Conservation (phyloP, 805 yeast species). For the Cyberlindnera petersonii region DNA sequence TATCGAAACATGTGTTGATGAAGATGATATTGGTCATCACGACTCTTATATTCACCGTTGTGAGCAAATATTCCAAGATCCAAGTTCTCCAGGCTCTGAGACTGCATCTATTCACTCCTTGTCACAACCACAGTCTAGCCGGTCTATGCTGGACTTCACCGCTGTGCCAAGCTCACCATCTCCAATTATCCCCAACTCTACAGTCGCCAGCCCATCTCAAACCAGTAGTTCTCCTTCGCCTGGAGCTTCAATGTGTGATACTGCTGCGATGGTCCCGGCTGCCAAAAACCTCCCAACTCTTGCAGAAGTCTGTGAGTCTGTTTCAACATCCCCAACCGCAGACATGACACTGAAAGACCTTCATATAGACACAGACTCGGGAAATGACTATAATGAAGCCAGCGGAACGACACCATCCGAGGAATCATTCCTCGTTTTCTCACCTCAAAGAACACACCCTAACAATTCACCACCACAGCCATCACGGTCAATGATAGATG, state of each 20-base stretch:
- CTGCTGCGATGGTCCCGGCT: not conserved
- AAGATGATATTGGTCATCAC: conserved; percentile 27
- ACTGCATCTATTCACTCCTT: conserved; percentile 8
- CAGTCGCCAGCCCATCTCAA: not conserved
- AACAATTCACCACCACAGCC: conserved; percentile 6
- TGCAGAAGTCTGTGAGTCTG: conserved; percentile 13
- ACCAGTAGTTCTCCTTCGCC: not conserved
- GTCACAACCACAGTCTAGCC: conserved; percentile 16
- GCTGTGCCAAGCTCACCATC: conserved; percentile 1
- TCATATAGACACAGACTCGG: not conserved
- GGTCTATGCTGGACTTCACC: conserved; percentile 26
- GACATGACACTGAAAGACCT: not conserved
- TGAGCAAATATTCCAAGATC: conserved; percentile 2
- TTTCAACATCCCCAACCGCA: conserved; percentile 12
- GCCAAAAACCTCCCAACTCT: conserved; percentile 12
- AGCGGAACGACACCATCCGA: conserved; percentile 2
- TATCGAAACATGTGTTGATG: conserved; percentile 59
- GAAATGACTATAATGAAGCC: not conserved
- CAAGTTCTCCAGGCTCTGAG: conserved; percentile 3
- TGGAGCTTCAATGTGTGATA: not conserved
- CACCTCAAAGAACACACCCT: conserved; percentile 1
- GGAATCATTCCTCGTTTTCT: conserved; percentile 9
- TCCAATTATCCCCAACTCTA: not conserved
- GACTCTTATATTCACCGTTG: conserved; percentile 7
- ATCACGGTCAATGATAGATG: conserved; percentile 11